Evolutionary conservation across 1,284 basidiomycete genomes (phyloP).

Genomic region (Trametes versicolor): DNA sequence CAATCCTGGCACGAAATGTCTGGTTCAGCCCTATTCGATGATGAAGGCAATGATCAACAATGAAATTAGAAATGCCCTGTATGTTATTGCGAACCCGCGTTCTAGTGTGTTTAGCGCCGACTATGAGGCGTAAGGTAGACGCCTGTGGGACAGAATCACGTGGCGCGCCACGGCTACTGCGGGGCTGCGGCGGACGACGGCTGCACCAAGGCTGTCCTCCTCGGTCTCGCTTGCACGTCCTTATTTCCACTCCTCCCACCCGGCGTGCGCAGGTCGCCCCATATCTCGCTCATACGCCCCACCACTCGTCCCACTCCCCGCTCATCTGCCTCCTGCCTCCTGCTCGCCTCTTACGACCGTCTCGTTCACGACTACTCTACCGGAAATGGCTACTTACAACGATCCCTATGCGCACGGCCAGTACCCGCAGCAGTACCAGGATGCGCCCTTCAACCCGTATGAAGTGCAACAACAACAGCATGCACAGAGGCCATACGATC

Average conservation of each 20-base stretch:
- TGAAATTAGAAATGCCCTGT: no score
- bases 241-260: constrained; percentile 22
- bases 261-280: constrained; percentile 29
- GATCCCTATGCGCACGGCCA: constrained; percentile 56
- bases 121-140: not conserved
- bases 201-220: constrained; percentile 28
- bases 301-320: not conserved
- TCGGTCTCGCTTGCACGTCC: constrained; percentile 12
- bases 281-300: constrained; percentile 9
- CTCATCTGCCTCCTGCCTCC: not conserved
- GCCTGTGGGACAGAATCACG: constrained; percentile 6
- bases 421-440: constrained; percentile 51
- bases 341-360: constrained; percentile 6
- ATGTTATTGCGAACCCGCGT: no score
- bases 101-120: no score
- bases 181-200: constrained; percentile 25
- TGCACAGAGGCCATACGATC: constrained; percentile 50
- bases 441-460: constrained; percentile 60
- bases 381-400: constrained; percentile 52
- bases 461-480: constrained; percentile 49
- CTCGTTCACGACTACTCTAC: constrained; percentile 16
- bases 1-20: not conserved
- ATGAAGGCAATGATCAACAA: no score
- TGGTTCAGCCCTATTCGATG: not conserved
- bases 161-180: constrained; percentile 12